Conservation (phyloP, 169 alveolate species). For the Plasmodium billcollinsi region DNA sequence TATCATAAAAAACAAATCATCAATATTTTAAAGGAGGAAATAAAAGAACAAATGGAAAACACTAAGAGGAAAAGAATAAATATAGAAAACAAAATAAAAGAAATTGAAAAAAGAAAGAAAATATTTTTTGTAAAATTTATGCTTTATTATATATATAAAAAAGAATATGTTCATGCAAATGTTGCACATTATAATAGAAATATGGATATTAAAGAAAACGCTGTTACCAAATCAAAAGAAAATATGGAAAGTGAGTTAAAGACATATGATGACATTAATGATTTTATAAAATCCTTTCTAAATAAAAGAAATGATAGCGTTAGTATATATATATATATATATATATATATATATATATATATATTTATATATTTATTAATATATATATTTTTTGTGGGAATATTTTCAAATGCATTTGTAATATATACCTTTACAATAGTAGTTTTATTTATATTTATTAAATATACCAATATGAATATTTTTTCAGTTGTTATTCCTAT, state of each 20-base stretch:
- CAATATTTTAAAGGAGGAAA: slow-evolving; percentile 57
- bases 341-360: background rate
- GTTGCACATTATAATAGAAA: slow-evolving; percentile 34
- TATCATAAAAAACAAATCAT: slow-evolving; percentile 69
- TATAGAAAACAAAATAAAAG: slow-evolving; percentile 32
- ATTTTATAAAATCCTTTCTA: slow-evolving; percentile 35
- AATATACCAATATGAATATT: too few relatives aligned
- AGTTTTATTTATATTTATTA: too few relatives aligned
- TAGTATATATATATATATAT: slow-evolving; percentile 2
- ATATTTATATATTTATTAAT: background rate
- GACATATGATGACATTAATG: slow-evolving; percentile 36
- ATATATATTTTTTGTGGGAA: background rate
- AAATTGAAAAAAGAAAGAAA: slow-evolving; percentile 52
- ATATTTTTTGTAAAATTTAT: slow-evolving; percentile 65
- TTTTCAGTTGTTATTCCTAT: too few relatives aligned
- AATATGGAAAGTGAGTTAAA: slow-evolving; percentile 38
- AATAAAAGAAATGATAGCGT: slow-evolving; percentile 62
- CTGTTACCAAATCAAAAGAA: slow-evolving; percentile 23
- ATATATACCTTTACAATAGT: too few relatives aligned
- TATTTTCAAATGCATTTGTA: background rate
- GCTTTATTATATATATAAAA: slow-evolving; percentile 68
- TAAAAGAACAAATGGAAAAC: slow-evolving; percentile 60
- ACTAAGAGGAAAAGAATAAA: slow-evolving; percentile 23
- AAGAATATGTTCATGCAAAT: slow-evolving; percentile 60
- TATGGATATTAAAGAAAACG: slow-evolving; percentile 15